These are phyloP conservation scores for Trametes coccinea DNA, from an alignment of 768 basidiomycete genomes.

Conservation along the genomic window DNA sequence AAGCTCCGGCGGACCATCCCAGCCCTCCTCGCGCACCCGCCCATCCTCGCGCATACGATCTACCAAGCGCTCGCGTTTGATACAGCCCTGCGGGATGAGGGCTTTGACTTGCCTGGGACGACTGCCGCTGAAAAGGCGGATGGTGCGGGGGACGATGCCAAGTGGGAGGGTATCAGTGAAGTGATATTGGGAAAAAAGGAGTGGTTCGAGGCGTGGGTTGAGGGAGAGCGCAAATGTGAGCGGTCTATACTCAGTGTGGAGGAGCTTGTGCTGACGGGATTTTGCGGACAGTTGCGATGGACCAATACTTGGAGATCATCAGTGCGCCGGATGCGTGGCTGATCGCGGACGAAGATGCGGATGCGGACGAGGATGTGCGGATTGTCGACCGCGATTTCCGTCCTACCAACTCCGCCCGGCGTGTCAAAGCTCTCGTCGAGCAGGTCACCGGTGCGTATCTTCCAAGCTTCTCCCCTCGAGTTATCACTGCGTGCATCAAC, in stretches of 20 bases:
- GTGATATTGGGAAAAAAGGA: slow-evolving; percentile 79
- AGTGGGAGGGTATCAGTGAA: slow-evolving; percentile 80
- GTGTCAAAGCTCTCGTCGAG: slow-evolving; percentile 82
- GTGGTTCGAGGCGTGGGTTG: slow-evolving; percentile 92
- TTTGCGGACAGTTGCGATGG: slow-evolving; percentile 68
- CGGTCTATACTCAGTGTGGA: not conserved
- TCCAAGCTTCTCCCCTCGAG: too few species aligned
- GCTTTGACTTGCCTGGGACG: slow-evolving; percentile 63
- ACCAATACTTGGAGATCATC: slow-evolving; percentile 85
- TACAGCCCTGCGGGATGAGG: slow-evolving; percentile 68
- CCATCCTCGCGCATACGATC: slow-evolving; percentile 91
- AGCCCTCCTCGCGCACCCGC: slow-evolving; percentile 69
- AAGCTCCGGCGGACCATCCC: slow-evolving; percentile 80
- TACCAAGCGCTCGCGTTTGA: slow-evolving; percentile 93
- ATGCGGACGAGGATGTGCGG: slow-evolving; percentile 43
- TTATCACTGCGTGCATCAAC: too few species aligned
- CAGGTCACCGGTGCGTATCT: slow-evolving; percentile 77
- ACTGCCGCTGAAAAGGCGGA: slow-evolving; percentile 33
- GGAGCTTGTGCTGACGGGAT: not conserved
- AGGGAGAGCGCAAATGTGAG: slow-evolving; percentile 88
- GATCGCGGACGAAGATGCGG: slow-evolving; percentile 63
- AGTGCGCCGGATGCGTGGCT: slow-evolving; percentile 83
- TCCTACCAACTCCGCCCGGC: slow-evolving; percentile 81
- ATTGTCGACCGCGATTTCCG: slow-evolving; percentile 45
- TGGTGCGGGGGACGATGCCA: slow-evolving; percentile 22